A percentile compares a stretch with the other conserved stretches of the same genome.
Conservation (phyloP, 805 yeast genomes). For the Myxozyma mucilagina region DNA sequence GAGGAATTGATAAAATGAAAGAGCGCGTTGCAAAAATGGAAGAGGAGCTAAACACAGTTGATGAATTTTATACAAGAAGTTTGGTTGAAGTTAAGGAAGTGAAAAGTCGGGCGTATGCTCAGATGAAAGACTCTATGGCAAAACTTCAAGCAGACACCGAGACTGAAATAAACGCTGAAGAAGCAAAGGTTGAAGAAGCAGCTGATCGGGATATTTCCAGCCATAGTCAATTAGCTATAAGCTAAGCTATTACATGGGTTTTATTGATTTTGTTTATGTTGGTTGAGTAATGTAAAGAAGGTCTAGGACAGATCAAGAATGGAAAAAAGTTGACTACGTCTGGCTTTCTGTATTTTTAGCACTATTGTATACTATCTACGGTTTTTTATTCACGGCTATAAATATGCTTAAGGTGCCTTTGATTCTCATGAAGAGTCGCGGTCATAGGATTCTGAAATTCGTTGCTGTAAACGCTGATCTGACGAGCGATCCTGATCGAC, state of each 20-base stretch:
- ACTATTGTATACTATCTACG: background rate
- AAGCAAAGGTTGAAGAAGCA: background rate
- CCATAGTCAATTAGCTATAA: background rate
- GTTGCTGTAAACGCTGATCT: background rate
- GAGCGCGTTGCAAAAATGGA: conserved; percentile 17
- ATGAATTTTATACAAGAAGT: conserved; percentile 18
- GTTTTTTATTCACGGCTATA: background rate
- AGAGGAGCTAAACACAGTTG: conserved; percentile 12
- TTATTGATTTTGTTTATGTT: too few relatives aligned
- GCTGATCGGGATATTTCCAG: background rate
- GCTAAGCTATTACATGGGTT: background rate
- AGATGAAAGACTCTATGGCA: conserved; percentile 8
- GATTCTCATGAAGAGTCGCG: too few relatives aligned
- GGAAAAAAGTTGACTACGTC: background rate
- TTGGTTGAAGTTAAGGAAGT: conserved; percentile 14
- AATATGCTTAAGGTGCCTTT: background rate
- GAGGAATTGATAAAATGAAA: conserved; percentile 15
- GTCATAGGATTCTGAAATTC: too few relatives aligned
- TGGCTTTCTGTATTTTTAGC: background rate
- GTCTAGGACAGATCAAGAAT: too few relatives aligned
- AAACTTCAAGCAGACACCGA: conserved; percentile 4
- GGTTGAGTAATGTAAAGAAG: too few relatives aligned
- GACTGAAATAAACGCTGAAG: background rate
- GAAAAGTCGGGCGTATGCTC: conserved; percentile 4
- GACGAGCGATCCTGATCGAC: background rate